Conservation (phyloP, 2,329 filamentous ascomycete species). For the Aspergillus ustus region DNA sequence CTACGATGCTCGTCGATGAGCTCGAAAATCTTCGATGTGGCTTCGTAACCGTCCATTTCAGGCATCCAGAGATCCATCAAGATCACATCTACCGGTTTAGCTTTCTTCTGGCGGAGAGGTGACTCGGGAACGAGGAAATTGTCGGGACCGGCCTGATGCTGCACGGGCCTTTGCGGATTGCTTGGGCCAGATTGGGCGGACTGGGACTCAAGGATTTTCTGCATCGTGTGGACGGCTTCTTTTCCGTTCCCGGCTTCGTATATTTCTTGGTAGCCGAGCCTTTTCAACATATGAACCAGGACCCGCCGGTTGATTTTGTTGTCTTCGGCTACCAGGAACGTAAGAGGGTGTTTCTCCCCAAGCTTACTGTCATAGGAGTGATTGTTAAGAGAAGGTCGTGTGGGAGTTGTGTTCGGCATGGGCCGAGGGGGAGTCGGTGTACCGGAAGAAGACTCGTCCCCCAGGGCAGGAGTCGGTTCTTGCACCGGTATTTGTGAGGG, state of each 20-base stretch:
- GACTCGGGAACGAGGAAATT: slow-evolving; percentile 23
- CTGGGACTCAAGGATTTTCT: slow-evolving; percentile 45
- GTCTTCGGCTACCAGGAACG: slow-evolving; percentile 72
- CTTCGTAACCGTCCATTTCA: slow-evolving; percentile 73
- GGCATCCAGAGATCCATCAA: slow-evolving; percentile 82
- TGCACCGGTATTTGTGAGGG: slow-evolving; percentile 34
- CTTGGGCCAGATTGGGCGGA: slow-evolving; percentile 13
- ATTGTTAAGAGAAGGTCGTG: slow-evolving; percentile 32
- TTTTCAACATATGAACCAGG: slow-evolving; percentile 67
- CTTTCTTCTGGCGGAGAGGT: slow-evolving; percentile 32
- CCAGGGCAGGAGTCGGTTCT: slow-evolving; percentile 35
- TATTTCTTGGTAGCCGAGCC: slow-evolving; percentile 68
- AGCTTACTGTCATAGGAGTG: slow-evolving; percentile 60
- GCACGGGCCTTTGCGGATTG: slow-evolving; percentile 25
- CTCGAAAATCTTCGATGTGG: slow-evolving; percentile 64
- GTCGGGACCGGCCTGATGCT: slow-evolving; percentile 14
- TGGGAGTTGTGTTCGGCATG: slow-evolving; percentile 27
- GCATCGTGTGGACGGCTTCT: slow-evolving; percentile 68
- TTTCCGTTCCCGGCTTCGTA: slow-evolving; percentile 70
- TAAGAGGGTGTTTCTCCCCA: slow-evolving; percentile 64
- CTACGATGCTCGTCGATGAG: slow-evolving; percentile 51
- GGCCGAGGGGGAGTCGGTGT: slow-evolving; percentile 30
- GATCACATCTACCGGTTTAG: slow-evolving; percentile 62
- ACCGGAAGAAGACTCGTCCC: slow-evolving; percentile 32
- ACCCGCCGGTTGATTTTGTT: slow-evolving; percentile 73